Evolutionary conservation across 495 filamentous ascomycete species (phyloP), one percentile per base, ranked within the genome.

Genomic region (Annulohypoxylon stygium): DNA sequence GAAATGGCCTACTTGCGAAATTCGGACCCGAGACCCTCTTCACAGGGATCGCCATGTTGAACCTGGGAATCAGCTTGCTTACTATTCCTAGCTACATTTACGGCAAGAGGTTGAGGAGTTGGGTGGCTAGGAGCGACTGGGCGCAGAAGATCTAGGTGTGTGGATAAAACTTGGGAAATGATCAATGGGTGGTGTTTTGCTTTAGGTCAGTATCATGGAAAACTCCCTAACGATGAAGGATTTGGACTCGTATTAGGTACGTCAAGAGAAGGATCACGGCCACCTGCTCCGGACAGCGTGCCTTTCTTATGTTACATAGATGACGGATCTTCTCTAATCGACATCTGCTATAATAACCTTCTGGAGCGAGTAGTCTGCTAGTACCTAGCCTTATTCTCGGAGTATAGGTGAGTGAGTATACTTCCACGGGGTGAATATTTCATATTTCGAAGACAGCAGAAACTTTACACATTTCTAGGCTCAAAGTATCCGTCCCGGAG

Each of bases 61-160:
- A 81, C 45, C 51, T 81, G 50, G 74, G 65, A 10, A 74, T 81
- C 30, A 78, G 77, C 37, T 34, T 71, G 2, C 66, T 81, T 45
- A 81, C 79, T 1, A 78, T 79, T 23, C 79, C 79, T 10, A 76
- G 75, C 26, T 81, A 81, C 65, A 75, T 81, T 1, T 81, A 75
- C 54, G 79, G 79, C 48, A 81, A 81, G 70, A 75, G 76, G 50
- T 64, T 81, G 39, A 59, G 79, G 53, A 71, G 75, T 14, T 75
- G 76, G 74, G 75, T 75, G 3, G 69, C 64, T 20, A 62, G 73
- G 33, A 75, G 73, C 18, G 73, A 72, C 0, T 75, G 73, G 73
- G 64, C 73, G 4, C 43, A 69, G 47, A 75, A 69, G 65, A 72
- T 75, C 30, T 72, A 50, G 37, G 43, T 3, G 30, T 11, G 51